Base-by-base conservation (phyloP, 2,329 filamentous ascomycete genomes). In the Ophiostoma perfectum region DNA sequence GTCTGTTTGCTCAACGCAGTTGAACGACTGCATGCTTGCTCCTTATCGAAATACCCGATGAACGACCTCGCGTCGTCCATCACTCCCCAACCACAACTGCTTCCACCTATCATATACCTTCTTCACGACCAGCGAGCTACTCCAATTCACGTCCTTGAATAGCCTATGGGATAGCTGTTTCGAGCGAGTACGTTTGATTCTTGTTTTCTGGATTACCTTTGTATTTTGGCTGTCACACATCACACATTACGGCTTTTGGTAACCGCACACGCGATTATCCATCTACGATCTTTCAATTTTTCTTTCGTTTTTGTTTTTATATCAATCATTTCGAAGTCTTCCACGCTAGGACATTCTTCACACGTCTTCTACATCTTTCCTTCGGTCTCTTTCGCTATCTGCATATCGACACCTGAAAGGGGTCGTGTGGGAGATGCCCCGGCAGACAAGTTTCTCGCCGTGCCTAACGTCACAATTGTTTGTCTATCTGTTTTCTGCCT, bases 351-450 rank as follows among this genome's bases (percentile, higher is more conserved):
- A 27, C 27, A 27, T 63, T 11, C 12, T 27, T 27, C 42, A 58
- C 27, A 42, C 38, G 39, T 63, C 16, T 44, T 63, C 8, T 27
- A 38, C 11, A 27, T 5, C 18, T 63, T 63, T 38, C 12, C 27
- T 60, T 63, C 42, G 39, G 38, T 4, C 12, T 18, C n/a, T 38
- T 8, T 41, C 41, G 6, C 49, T 9, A 27, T 36, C 4, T 27
- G n/a, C n/a, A 55, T n/a, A 55, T 55, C 49, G 49, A 18, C 49
- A 55, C 49, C 49, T 18, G n/a, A 18, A 55, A 55, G n/a, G 49
- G n/a, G n/a, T 18, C 18, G 49, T 55, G 27, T 18, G 18, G 49
- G 27, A 55, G 49, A 55, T 55, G n/a, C 12, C 49, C 8, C 49
- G 18, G 49, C n/a, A 36, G 49, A 55, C n/a, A 55, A 52, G 4